Conservation (phyloP, 441 rosid genomes). For the Arabidopsis lyrata region DNA sequence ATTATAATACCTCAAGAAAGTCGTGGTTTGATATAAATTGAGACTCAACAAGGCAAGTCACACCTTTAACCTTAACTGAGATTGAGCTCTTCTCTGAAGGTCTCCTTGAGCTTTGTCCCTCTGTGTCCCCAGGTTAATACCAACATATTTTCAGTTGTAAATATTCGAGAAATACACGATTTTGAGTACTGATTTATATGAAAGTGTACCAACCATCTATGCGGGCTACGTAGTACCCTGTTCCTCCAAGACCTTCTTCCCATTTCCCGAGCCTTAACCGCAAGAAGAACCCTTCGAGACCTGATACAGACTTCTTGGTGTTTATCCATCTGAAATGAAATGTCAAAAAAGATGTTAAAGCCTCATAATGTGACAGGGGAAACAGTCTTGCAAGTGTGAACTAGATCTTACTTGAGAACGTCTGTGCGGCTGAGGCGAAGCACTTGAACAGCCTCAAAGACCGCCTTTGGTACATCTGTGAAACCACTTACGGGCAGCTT, state of each 20-base stretch:
- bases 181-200: not conserved
- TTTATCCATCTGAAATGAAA: slow-evolving; percentile 65
- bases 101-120: slow-evolving; percentile 44
- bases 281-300: slow-evolving; percentile 79
- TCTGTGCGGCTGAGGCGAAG: slow-evolving; percentile 80
- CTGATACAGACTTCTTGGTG: slow-evolving; percentile 51
- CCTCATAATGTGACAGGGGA: not conserved
- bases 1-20: slow-evolving; percentile 74
- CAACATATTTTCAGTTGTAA: not conserved
- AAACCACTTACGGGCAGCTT: slow-evolving; percentile 35
- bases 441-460: slow-evolving; percentile 62
- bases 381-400: not conserved
- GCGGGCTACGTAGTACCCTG: slow-evolving; percentile 79
- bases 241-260: slow-evolving; percentile 78
- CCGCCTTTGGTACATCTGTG: slow-evolving; percentile 55
- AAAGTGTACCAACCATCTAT: slow-evolving; percentile 61
- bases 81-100: slow-evolving; percentile 48
- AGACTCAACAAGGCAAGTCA: slow-evolving; percentile 66
- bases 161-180: not conserved
- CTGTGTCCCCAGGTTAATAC: slow-evolving; percentile 22
- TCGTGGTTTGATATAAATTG: slow-evolving; percentile 85
- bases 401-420: slow-evolving; percentile 67
- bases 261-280: slow-evolving; percentile 86
- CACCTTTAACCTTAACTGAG: slow-evolving; percentile 67
- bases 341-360: slow-evolving; percentile 2